Evolutionary conservation across 1,284 basidiomycete species (phyloP).

Genomic region (Sanghuangporus weigelae): DNA sequence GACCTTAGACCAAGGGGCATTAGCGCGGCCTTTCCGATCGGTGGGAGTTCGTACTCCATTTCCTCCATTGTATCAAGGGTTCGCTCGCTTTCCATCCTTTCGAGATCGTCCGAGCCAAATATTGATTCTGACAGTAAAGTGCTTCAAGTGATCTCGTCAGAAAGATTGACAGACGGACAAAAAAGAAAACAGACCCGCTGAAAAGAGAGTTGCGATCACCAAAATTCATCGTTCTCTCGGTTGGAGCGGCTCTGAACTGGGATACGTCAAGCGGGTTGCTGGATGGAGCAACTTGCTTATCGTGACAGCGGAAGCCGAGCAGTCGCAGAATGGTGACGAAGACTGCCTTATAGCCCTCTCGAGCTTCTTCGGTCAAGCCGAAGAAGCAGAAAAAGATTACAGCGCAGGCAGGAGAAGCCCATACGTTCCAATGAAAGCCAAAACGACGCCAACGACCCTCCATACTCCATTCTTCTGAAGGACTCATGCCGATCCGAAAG

Average conservation of each 20-base stretch:
- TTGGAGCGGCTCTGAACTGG: neutral
- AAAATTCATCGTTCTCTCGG: neutral
- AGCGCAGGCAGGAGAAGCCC: slow-evolving; percentile 35
- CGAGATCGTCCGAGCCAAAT: neutral
- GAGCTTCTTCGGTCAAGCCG: slow-evolving; percentile 40
- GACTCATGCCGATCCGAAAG: slow-evolving; percentile 28
- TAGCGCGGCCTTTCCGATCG: neutral
- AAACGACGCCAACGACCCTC: neutral
- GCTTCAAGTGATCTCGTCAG: neutral
- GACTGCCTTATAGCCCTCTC: slow-evolving; percentile 21
- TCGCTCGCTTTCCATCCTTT: neutral
- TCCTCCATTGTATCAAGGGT: too few relatives aligned
- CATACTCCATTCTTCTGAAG: slow-evolving; percentile 30
- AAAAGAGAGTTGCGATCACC: neutral
- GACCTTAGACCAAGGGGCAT: neutral
- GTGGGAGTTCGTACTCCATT: neutral
- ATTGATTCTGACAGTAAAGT: neutral
- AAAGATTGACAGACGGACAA: neutral
- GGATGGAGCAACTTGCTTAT: neutral
- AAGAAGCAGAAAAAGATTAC: slow-evolving; percentile 43
- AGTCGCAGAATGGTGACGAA: neutral
- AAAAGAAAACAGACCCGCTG: neutral
- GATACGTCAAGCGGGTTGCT: neutral
- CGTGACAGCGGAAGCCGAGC: neutral
- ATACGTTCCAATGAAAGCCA: slow-evolving; percentile 34